Evolutionary conservation across 306 rosid species (phyloP), one percentile per base, ranked within the genome.

Genomic region (Lithocarpus polystachyus): DNA sequence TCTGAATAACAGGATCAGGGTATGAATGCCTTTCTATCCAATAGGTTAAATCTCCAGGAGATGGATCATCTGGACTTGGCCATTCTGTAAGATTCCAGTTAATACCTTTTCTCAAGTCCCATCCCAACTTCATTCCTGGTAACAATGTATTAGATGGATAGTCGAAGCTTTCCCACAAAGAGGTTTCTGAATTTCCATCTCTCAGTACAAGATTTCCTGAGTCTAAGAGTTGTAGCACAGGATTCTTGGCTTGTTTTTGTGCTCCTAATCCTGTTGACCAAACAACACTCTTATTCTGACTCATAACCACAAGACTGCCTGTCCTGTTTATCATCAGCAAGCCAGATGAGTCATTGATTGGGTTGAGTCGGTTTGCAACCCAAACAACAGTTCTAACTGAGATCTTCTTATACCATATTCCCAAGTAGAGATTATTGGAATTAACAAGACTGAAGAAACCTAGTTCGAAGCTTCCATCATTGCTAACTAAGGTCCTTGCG

Each of bases 121-220:
- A 88, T 12, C 94, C 92, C 17, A 88, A 5, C 77, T 89, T 92
- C 94, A 87, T 88, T 29, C 78, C 87, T 3, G 90, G 92, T 22
- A 89, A 65, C 18, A 87, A 60, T 37, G 94, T 88, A 29, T 89
- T 89, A 45, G 81, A 71, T 23, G 94, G 97, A 71, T 92, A 79
- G 37, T 92, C 94, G 61, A 88, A 89, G 80, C 93, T 86, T 65
- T 91, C 89, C 97, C 93, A 89, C 74, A 84, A 69, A 72, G 68
- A 79, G 18, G 40, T 45, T 51, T 69, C 82, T 1, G 81, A 55
- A 35, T 73, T 69, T 35, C 68, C 86, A 72, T 83, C 83, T 73
- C 82, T 84, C 9, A 85, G 14, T 1, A 92, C 88, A 13, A 89
- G 82, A 64, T 89, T 92, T 31, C 91, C 97, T 5, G 85, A 79